A percentile compares a stretch with the other conserved stretches of the same genome.
These are phyloP conservation scores for Alloascoidea africana DNA, from an alignment of 805 yeast species.

Conservation along the genomic window DNA sequence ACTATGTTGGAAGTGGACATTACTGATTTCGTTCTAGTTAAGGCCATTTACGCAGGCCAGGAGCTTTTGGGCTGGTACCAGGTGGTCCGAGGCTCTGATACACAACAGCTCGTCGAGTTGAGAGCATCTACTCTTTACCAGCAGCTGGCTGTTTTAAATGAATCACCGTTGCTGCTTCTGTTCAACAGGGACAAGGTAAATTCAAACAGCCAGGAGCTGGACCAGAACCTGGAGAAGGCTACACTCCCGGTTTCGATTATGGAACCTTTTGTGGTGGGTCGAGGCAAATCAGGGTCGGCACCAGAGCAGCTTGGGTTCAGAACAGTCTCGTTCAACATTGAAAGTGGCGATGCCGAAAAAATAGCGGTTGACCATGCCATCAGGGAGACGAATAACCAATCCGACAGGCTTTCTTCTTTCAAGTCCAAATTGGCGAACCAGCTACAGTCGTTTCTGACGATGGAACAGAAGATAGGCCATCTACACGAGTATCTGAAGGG, in stretches of 20 bases:
- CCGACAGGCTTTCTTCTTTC: conserved; percentile 4
- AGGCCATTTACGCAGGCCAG: conserved; percentile 15
- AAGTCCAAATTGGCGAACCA: neutral
- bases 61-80: conserved; percentile 19
- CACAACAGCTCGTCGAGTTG: conserved; percentile 6
- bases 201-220: too few species aligned
- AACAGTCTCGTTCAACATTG: conserved; percentile 11
- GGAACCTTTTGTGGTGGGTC: too few species aligned
- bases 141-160: conserved; percentile 8
- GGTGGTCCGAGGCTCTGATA: conserved; percentile 6
- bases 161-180: conserved; percentile 9
- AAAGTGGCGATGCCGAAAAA: conserved; percentile 15
- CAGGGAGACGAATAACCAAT: conserved; percentile 5
- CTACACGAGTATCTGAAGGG: conserved; percentile 10
- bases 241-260: too few species aligned
- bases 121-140: conserved; percentile 7
- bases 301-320: too few species aligned
- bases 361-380: conserved; percentile 16
- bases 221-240: too few species aligned
- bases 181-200: too few species aligned
- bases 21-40: conserved; percentile 8
- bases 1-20: neutral
- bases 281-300: too few species aligned
- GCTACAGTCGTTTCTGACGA: conserved; percentile 5
- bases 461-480: conserved; percentile 6